Conservation (phyloP, 176 grass and related monocot species). For the Pontederia paniculata region DNA sequence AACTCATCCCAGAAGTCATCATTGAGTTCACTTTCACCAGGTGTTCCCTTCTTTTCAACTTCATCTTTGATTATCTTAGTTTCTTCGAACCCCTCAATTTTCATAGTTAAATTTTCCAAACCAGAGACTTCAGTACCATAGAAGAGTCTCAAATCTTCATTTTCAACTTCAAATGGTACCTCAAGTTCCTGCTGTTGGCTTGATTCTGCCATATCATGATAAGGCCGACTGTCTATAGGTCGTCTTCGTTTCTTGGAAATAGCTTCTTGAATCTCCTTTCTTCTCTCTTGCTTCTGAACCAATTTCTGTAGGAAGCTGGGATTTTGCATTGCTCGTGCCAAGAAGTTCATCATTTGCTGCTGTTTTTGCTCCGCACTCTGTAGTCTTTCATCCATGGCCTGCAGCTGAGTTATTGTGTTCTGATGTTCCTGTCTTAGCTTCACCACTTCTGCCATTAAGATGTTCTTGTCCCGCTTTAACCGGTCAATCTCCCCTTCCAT, state of each 20-base stretch:
- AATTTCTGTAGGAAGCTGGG: conserved; percentile 57
- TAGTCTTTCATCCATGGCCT: conserved; percentile 47
- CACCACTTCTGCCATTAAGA: conserved; percentile 48
- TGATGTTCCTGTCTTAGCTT: conserved; percentile 70
- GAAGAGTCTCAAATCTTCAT: not conserved
- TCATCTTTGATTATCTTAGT: not conserved
- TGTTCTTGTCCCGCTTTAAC: conserved; percentile 53
- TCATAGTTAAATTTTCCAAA: conserved; percentile 38
- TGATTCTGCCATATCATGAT: not conserved
- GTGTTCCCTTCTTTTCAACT: not conserved
- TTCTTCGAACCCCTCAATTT: conserved; percentile 27
- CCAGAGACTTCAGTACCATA: conserved; percentile 16
- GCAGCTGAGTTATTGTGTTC: conserved; percentile 33
- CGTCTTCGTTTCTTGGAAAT: conserved; percentile 43
- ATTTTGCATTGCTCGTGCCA: conserved; percentile 54
- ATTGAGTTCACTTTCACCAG: conserved; percentile 22
- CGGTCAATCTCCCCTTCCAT: conserved; percentile 43
- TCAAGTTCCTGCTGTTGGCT: not conserved
- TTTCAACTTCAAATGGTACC: not conserved
- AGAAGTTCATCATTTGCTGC: conserved; percentile 62
- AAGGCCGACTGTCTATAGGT: conserved; percentile 20
- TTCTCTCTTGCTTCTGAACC: conserved; percentile 38
- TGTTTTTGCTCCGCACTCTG: conserved; percentile 43
- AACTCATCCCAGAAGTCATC: conserved; percentile 70
- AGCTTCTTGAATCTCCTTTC: conserved; percentile 40